Conservation (phyloP, 257 asterid species). For the Parsonsia alboflavescens region DNA sequence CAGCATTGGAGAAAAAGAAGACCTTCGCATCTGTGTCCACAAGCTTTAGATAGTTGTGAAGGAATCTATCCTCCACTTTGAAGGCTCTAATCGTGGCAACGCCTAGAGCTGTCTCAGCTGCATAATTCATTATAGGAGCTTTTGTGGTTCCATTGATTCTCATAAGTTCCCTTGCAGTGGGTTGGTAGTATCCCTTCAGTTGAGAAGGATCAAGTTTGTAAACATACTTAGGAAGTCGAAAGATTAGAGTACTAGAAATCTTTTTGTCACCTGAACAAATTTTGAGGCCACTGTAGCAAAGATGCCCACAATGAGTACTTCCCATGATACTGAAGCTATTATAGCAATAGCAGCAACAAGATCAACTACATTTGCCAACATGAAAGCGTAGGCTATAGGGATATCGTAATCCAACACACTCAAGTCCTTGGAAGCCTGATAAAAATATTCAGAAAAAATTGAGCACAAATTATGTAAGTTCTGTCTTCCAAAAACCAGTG, state of each 20-base stretch:
- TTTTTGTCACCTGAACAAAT: conserved; percentile 54
- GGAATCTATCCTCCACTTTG: conserved; percentile 42
- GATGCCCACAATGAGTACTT: conserved; percentile 67
- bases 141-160: conserved; percentile 83
- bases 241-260: not conserved
- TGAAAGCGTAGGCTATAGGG: conserved; percentile 42
- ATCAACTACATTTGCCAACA: conserved; percentile 39
- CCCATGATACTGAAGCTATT: conserved; percentile 76
- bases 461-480: not conserved
- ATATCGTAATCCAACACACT: conserved; percentile 65
- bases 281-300: conserved; percentile 49
- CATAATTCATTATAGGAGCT: conserved; percentile 72
- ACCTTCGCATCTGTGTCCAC: conserved; percentile 68
- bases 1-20: conserved; percentile 56
- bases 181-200: conserved; percentile 66
- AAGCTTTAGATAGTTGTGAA: conserved; percentile 46
- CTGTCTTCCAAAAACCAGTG: not conserved
- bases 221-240: not conserved
- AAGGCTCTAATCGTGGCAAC: conserved; percentile 70
- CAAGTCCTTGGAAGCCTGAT: conserved; percentile 74
- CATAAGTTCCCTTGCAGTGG: conserved; percentile 70
- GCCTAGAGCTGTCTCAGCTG: conserved; percentile 78
- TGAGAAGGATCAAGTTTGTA: not conserved
- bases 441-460: not conserved
- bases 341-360: conserved; percentile 42